Evolutionary conservation across 2,329 filamentous ascomycete genomes (phyloP), one percentile per base, ranked within the genome.

Genomic region (Xylaria sp.): DNA sequence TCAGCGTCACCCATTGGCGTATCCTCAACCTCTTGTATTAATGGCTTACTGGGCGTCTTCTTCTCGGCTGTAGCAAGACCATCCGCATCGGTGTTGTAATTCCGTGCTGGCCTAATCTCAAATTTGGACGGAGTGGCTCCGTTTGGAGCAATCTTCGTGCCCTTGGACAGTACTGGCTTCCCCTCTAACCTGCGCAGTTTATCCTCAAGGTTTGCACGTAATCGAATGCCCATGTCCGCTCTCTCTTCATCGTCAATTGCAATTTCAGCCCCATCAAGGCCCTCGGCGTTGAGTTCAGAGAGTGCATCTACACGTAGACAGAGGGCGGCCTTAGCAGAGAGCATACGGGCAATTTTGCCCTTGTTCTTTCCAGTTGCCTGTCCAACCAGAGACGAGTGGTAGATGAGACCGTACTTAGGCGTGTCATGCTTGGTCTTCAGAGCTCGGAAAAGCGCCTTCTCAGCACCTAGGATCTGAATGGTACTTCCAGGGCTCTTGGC

Each of bases 351-450:
- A 70, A 99, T 96, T 82, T 99, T 99, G 67, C 94, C 94, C 87
- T 99, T 99, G 82, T 97, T 97, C 80, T 91, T 93, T 68, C 94
- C 94, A 18, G 91, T 96, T 24, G 94, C 94, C 78, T 99, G 94
- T 41, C 94, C 95, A 62, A 99, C 95, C 42, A 99, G 84, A 22
- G 91, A 94, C 44, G 90, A 89, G 75, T 96, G 90, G 78, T 94
- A 95, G 72, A 95, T 91, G 62, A 96, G 83, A 83, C 94, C 94
- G 69, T 97, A 99, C 77, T 97, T 99, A 71, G 94, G 94, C 38
- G 94, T 99, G 71, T 97, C 92, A 75, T 97, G 93, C 83, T 99
- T 97, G 45, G 94, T 99, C 85, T 99, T 99, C 61, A 99, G 82
- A 18, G 94, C 94, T 69, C 94, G 88, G 88, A 99, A 99, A 41